phyloP scores from a whole-genome alignment of 169 alveolate species.

The Besnoitia besnoiti region DNA sequence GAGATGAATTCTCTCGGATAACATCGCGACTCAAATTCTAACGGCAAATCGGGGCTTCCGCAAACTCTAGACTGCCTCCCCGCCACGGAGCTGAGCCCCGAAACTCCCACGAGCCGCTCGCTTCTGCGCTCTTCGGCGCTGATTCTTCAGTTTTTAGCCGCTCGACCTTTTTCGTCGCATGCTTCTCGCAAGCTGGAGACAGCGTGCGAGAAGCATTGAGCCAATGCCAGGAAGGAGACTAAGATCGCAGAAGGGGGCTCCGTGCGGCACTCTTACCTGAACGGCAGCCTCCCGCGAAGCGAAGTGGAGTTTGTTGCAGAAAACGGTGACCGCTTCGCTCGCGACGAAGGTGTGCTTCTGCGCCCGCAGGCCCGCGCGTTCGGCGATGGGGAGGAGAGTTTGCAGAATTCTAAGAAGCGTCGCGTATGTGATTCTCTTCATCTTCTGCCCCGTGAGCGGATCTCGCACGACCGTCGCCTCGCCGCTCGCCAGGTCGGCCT shows the following conservation, averaged over 20 bases:
- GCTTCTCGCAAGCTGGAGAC: too few species aligned
- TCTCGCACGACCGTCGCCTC: not conserved
- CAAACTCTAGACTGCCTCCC: too few species aligned
- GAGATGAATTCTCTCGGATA: too few species aligned
- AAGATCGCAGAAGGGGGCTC: not conserved
- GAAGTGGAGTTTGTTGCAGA: not conserved
- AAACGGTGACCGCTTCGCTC: conserved; percentile 9
- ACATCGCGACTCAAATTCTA: too few species aligned
- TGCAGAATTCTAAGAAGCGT: not conserved
- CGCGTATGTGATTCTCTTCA: not conserved
- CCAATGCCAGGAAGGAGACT: too few species aligned
- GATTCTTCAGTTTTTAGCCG: too few species aligned
- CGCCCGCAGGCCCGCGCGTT: not conserved
- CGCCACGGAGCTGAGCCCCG: too few species aligned
- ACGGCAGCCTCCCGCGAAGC: not conserved
- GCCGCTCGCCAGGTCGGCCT: not conserved
- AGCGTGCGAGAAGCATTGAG: too few species aligned
- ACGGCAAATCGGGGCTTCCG: too few species aligned
- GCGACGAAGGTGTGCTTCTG: not conserved
- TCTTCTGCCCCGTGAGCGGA: not conserved
- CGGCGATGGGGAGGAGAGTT: not conserved
- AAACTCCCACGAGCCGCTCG: too few species aligned
- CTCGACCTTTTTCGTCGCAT: too few species aligned
- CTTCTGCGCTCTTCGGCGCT: too few species aligned
- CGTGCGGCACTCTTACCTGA: not conserved